These are phyloP conservation scores for Aspergillus olivimuriae DNA, from an alignment of 495 filamentous ascomycete genomes.

Conservation along the genomic window DNA sequence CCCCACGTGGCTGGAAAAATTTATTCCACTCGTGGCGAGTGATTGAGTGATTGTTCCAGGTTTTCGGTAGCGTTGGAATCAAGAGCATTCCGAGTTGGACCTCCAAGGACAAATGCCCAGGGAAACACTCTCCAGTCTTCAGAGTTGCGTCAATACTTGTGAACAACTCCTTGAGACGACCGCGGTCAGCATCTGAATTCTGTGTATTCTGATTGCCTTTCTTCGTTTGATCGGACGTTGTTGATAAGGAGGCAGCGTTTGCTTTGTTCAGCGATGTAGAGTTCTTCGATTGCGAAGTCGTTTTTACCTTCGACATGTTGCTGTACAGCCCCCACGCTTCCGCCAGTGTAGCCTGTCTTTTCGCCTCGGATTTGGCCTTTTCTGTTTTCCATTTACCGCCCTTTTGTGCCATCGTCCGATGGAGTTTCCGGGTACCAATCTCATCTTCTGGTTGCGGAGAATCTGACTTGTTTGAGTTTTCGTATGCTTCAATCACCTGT, in stretches of 20 bases:
- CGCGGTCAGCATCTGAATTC: background rate
- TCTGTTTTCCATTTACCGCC: constrained; percentile 7
- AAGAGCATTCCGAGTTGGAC: constrained; percentile 33
- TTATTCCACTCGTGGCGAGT: constrained; percentile 19
- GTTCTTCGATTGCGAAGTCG: too few species aligned
- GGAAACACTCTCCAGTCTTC: constrained; percentile 22
- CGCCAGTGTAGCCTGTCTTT: constrained; percentile 23
- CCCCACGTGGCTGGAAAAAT: constrained; percentile 17
- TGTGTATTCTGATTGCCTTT: too few species aligned
- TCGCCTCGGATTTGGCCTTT: constrained; percentile 10
- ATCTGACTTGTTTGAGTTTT: constrained; percentile 5
- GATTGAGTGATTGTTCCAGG: constrained; percentile 9
- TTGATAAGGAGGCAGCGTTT: too few species aligned
- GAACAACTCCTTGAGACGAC: constrained; percentile 15
- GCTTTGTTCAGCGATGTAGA: too few species aligned
- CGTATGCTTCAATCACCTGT: constrained; percentile 5
- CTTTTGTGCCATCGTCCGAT: constrained; percentile 22
- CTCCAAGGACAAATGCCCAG: constrained; percentile 27
- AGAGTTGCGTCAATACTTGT: constrained; percentile 16
- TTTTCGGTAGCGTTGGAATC: constrained; percentile 17
- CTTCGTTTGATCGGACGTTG: too few species aligned
- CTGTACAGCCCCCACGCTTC: constrained; percentile 19
- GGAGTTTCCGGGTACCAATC: constrained; percentile 10
- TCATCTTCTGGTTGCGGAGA: constrained; percentile 8
- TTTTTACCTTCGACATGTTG: too few species aligned